Conservation (phyloP, 2,329 filamentous ascomycete species). For the Colletotrichum sp. region DNA sequence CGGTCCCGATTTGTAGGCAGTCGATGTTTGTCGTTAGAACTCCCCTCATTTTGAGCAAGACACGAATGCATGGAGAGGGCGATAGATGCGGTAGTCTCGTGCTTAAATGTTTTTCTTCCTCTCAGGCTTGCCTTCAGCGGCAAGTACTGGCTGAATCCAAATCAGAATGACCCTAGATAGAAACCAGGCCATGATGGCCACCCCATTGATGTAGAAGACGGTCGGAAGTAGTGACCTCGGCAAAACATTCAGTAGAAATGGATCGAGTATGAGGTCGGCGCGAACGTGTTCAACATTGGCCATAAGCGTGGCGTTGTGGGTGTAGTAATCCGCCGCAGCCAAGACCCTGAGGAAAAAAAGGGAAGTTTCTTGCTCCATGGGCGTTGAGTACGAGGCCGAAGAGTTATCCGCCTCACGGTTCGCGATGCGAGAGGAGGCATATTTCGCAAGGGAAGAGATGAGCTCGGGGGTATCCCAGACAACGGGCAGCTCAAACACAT, state of each 20-base stretch:
- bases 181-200: conserved; percentile 58
- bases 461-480: conserved; percentile 69
- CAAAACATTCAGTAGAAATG: conserved; percentile 79
- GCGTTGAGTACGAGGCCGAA: not conserved
- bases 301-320: conserved; percentile 78
- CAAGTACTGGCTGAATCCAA: conserved; percentile 33
- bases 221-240: conserved; percentile 80
- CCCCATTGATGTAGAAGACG: conserved; percentile 67
- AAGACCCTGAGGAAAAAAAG: conserved; percentile 75
- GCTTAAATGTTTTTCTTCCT: conserved; percentile 40
- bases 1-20: not conserved
- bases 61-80: conserved; percentile 3
- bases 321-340: conserved; percentile 86
- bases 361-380: conserved; percentile 40
- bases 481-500: conserved; percentile 64
- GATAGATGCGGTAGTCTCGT: not conserved
- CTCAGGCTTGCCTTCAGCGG: conserved; percentile 32
- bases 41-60: conserved; percentile 4
- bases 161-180: conserved; percentile 42
- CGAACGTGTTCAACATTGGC: conserved; percentile 72
- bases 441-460: conserved; percentile 67
- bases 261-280: conserved; percentile 86
- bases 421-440: conserved; percentile 57
- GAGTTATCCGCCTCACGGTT: not conserved
- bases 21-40: conserved; percentile 12